Base-by-base conservation (phyloP, 441 rosid species). In the Arabidopsis lyrata region DNA sequence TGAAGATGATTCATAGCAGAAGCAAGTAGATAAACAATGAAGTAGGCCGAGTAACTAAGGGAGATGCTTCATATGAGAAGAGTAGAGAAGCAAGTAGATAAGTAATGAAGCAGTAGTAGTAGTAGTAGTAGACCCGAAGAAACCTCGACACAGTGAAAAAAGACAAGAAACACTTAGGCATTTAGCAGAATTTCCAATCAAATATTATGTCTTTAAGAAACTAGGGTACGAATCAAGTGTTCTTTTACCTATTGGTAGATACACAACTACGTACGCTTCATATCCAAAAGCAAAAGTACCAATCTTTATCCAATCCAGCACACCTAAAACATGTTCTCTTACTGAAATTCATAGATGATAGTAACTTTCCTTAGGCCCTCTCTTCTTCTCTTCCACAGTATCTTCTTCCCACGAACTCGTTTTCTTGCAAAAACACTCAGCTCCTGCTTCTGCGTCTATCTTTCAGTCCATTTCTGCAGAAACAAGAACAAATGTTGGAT, bases 401-500 rank as follows among this genome's bases (percentile, higher is more conserved):
- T 76, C 45, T 53, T 76, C 45, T 53, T 75, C 59, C 50, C 65
- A 48, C 64, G 55, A 67, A 63, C 74, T 72, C 41, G 7, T 73
- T 29, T 36, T 35, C 67, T 60, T 63, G 78, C 69, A 74, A 3
- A 61, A 49, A 66, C 68, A 31, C 79, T 85, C 78, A 92, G 82
- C 99, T 95, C 88, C 99, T 88, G 90, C 97, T 95, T 62, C 96
- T 72, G 77, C 87, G 99, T 6, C 92, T 85, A 52, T 90, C 99
- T 83, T 90, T 85, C 63, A 48, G 72, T 36, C 93, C 97, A 78
- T 90, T 86, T 72, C 99, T 95, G 94, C 79, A 82, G 62, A 69
- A 76, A 69, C 69, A 64, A 38, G 53, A 38, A 36, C 66, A 29
- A 27, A 52, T 1, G 11, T 48, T 47, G 60, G 75, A 68, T 70